A percentile compares a stretch with the other conserved stretches of the same genome.
Conservation (phyloP, 345 rosid genomes). For the Brassica cretica region DNA sequence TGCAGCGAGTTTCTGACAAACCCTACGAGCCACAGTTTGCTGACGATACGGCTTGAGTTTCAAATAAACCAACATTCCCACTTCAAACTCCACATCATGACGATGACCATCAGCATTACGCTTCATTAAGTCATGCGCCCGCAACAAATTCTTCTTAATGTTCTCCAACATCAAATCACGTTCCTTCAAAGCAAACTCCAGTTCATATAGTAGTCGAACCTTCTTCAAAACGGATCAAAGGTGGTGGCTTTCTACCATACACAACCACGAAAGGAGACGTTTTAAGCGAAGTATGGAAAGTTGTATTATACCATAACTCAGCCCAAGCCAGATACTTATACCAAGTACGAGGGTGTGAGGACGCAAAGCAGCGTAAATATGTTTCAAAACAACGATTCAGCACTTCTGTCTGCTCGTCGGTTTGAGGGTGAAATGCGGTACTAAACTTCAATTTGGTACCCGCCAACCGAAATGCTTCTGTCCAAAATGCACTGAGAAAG, state of each 20-base stretch:
- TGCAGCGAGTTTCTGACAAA: too few species aligned
- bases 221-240: too few species aligned
- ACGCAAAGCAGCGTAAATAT: not conserved
- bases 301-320: not conserved
- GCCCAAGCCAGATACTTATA: not conserved
- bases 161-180: too few species aligned
- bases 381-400: not conserved
- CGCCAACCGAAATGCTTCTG: not conserved
- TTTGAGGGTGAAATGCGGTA: not conserved
- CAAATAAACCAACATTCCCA: too few species aligned
- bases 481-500: not conserved
- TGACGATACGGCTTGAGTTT: too few species aligned
- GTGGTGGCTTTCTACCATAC: not conserved
- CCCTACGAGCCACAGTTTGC: too few species aligned
- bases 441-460: not conserved
- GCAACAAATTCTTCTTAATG: too few species aligned
- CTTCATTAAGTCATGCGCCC: too few species aligned
- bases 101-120: too few species aligned
- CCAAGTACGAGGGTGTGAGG: not conserved
- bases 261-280: not conserved
- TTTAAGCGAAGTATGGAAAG: not conserved
- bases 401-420: not conserved
- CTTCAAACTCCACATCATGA: too few species aligned
- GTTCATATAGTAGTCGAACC: too few species aligned
- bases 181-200: too few species aligned